Evolutionary conservation across 495 filamentous ascomycete species (phyloP).

Genomic region (Bacidia rubella): DNA sequence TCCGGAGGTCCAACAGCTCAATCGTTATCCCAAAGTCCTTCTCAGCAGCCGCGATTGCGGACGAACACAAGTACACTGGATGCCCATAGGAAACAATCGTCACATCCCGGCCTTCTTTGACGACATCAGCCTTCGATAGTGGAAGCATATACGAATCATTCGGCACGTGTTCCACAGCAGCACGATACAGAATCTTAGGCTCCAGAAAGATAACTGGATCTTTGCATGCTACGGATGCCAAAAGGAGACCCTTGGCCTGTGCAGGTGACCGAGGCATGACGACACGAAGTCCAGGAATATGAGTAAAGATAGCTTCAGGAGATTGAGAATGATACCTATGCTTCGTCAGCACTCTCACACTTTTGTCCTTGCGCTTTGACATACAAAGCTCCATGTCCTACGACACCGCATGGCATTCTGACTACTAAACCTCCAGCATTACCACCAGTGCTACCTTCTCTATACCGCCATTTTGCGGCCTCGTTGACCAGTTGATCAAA

Average conservation of each 20-base stretch:
- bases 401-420: conserved; percentile 86
- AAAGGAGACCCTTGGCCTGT: conserved; percentile 83
- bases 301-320: conserved; percentile 83
- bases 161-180: conserved; percentile 90
- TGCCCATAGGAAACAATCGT: conserved; percentile 88
- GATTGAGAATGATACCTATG: conserved; percentile 80
- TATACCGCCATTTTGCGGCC: conserved; percentile 82
- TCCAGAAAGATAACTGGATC: conserved; percentile 96
- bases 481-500: conserved; percentile 98
- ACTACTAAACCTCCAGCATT: conserved; percentile 71
- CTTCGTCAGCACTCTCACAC: conserved; percentile 11
- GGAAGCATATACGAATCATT: conserved; percentile 69
- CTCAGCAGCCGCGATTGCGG: conserved; percentile 70
- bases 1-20: conserved; percentile 85
- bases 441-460: conserved; percentile 58
- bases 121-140: conserved; percentile 73
- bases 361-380: conserved; percentile 14
- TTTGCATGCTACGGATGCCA: conserved; percentile 60
- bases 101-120: conserved; percentile 72
- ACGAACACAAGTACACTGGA: conserved; percentile 74
- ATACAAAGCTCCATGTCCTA: conserved; percentile 87
- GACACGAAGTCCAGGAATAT: conserved; percentile 79
- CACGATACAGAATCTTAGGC: conserved; percentile 88
- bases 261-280: conserved; percentile 81
- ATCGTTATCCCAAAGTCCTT: conserved; percentile 64